These are phyloP conservation scores for Hagleromyces aurorensis DNA, from an alignment of 805 yeast species.

Conservation along the genomic window DNA sequence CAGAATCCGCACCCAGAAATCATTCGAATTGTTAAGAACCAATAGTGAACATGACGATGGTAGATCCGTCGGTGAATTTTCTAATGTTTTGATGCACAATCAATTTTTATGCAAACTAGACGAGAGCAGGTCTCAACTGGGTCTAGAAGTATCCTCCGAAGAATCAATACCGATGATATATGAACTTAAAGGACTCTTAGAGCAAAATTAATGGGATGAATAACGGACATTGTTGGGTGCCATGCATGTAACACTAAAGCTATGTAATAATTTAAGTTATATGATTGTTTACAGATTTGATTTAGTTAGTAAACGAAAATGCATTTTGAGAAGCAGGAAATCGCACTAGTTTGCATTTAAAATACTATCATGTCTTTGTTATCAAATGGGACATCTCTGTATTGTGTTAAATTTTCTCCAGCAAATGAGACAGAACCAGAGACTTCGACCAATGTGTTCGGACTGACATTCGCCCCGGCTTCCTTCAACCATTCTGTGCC, in stretches of 20 bases:
- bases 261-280: not conserved
- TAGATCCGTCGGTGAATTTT: no score
- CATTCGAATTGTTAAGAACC: conserved; percentile 22
- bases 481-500: conserved; percentile 65
- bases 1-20: conserved; percentile 25
- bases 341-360: conserved; percentile 3
- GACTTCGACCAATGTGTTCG: conserved; percentile 59
- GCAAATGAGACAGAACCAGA: conserved; percentile 64
- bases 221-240: no score
- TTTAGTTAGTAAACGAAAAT: conserved; percentile 2
- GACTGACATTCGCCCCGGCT: conserved; percentile 57
- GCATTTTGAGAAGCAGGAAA: conserved; percentile 7
- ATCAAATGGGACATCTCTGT: conserved; percentile 38
- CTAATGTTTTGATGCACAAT: not conserved
- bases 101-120: no score
- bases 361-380: conserved; percentile 23
- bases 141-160: conserved; percentile 18
- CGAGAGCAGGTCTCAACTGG: conserved; percentile 18
- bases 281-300: not conserved
- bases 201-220: no score
- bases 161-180: conserved; percentile 28
- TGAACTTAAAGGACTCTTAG: conserved; percentile 22
- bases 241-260: conserved; percentile 1
- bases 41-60: conserved; percentile 5
- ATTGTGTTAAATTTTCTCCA: conserved; percentile 61